Evolutionary conservation across 148 eudicot species (phyloP), one percentile per base, ranked within the genome.

Genomic region (Oxyria digyna): DNA sequence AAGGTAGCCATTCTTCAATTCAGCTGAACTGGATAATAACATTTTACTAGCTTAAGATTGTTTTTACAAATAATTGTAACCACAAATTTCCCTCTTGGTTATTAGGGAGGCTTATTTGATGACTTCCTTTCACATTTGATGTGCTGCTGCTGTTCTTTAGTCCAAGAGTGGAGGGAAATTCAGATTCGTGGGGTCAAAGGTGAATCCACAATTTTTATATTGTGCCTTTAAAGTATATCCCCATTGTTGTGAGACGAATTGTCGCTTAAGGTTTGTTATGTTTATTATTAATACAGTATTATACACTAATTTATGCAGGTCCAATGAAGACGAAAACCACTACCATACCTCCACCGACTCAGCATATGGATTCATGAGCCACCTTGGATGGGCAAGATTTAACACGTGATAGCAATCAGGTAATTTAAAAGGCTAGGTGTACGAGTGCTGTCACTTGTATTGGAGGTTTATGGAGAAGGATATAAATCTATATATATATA

Each of bases 131-230:
- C 77, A 8, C 77, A 74, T 46, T 69, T 74, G 20, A 29, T 74
- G 6, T 74, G 77, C 65, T 74, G 77, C 62, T 74, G 77, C 77
- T 74, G 77, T 48, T 69, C 77, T 4, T 69, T 74, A 21, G 77
- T 74, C 18, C 77, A 74, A 69, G 77, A 74, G 62, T 74, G 77
- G 77, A 67, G 77, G 40, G 77, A 74, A 62, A 46, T 74, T 26
- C 68, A 69, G 59, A 74, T 74, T n/a, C 62, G 64, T 37, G 73
- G 73, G 4, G 64, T 74, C 8, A 69, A 78, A 73, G 77, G 80
- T 77, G 54, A 45, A 33, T 52, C 32, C 41, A 1, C 6, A 38
- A 24, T 55, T 42, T 12, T 7, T n/a, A 7, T 27, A 3, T 21
- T 29, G 38, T 50, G 4, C 20, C 12, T 32, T 42, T 3, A 50